phyloP scores from a whole-genome alignment of 2,329 filamentous ascomycete genomes.

The Scedosporium dehoogii region DNA sequence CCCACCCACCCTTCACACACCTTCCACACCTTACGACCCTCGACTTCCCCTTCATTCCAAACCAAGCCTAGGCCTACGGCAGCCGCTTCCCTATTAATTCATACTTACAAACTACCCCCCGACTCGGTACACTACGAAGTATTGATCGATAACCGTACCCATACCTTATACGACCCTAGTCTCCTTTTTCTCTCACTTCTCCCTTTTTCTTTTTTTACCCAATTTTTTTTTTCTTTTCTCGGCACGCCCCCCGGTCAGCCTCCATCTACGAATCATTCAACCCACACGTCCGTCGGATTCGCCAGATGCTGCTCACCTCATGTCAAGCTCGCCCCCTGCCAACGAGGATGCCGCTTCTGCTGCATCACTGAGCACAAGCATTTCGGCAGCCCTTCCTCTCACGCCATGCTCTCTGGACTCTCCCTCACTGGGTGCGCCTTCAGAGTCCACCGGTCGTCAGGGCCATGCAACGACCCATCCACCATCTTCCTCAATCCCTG shows the following conservation, averaged over 20 bases:
- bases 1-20: too few relatives aligned
- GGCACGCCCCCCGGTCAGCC: constrained; percentile 1
- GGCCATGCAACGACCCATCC: background rate
- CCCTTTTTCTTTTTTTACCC: background rate
- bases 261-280: constrained; percentile 3
- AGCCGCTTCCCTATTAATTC: background rate
- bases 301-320: constrained; percentile 4
- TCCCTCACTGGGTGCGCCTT: background rate
- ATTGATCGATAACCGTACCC: background rate
- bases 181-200: background rate
- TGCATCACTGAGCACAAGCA: constrained; percentile 3
- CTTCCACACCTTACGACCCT: too few relatives aligned
- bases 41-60: background rate
- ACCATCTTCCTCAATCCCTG: background rate
- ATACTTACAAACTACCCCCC: too few relatives aligned
- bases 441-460: background rate
- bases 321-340: constrained; percentile 4
- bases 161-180: background rate
- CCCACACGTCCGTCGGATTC: constrained; percentile 3
- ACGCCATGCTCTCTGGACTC: constrained; percentile 1
- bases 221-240: background rate
- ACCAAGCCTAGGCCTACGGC: background rate
- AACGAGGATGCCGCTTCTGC: constrained; percentile 1
- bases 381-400: background rate
- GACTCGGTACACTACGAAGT: too few relatives aligned